Evolutionary conservation across 2,329 filamentous ascomycete genomes (phyloP).

Genomic region (Diaporthe humulicola): DNA sequence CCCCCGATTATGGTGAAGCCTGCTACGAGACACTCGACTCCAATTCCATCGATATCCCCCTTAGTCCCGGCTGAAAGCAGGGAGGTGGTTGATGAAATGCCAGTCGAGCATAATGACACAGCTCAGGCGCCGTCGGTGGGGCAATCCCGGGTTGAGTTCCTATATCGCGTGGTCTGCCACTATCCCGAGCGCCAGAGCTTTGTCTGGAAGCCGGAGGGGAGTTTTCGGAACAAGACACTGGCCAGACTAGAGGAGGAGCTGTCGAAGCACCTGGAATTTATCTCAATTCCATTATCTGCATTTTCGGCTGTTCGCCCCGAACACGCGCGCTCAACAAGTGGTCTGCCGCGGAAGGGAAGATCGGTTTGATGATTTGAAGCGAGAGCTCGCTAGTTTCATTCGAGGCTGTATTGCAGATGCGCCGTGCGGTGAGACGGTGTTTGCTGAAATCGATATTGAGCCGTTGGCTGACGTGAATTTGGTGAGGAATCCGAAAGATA

Average conservation of each 20-base stretch:
- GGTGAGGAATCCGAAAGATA: not conserved
- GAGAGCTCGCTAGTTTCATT: not conserved
- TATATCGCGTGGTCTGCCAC: not conserved
- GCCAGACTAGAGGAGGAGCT: not conserved
- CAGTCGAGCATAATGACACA: not conserved
- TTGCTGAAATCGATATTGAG: not conserved
- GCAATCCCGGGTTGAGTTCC: not conserved
- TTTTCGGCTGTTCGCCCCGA: not conserved
- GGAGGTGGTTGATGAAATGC: not conserved
- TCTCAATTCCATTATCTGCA: not conserved
- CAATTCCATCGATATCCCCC: not conserved
- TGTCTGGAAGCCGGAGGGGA: not conserved
- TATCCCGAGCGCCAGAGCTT: not conserved
- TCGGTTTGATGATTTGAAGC: not conserved
- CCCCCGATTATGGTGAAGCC: not conserved
- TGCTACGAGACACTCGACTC: not conserved
- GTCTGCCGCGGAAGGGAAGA: conserved; percentile 3
- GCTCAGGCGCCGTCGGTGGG: not conserved
- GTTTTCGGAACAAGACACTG: not conserved
- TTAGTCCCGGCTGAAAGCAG: not conserved
- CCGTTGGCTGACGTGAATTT: not conserved
- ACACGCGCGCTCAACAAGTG: not conserved
- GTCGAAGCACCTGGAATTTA: not conserved
- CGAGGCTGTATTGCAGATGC: not conserved
- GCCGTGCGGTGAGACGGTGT: not conserved